Evolutionary conservation across 2,329 filamentous ascomycete genomes (phyloP).

Genomic region (Rhynchosporium graminicola): DNA sequence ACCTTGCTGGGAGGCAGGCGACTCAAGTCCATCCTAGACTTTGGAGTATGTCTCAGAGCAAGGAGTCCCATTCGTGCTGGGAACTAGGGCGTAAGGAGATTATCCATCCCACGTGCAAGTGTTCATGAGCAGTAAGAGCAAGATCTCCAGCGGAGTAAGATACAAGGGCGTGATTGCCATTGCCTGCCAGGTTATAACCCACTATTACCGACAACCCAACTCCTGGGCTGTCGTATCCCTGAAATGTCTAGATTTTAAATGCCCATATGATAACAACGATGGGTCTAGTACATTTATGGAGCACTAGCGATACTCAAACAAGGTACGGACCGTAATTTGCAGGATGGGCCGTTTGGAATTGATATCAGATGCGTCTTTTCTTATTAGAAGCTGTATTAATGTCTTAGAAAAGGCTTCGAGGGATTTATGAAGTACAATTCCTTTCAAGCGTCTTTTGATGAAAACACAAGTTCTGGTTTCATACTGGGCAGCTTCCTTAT

Average conservation of each 20-base stretch:
- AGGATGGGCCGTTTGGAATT: constrained; percentile 6
- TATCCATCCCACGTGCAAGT: constrained; percentile 16
- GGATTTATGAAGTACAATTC: background rate
- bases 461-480: background rate
- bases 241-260: constrained; percentile 10
- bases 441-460: background rate
- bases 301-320: constrained; percentile 1
- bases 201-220: constrained; percentile 8
- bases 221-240: constrained; percentile 6
- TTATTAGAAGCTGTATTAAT: background rate
- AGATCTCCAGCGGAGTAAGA: constrained; percentile 10
- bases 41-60: background rate
- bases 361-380: background rate
- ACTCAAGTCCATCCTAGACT: background rate
- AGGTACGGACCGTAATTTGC: constrained; percentile 15
- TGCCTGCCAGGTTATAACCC: background rate
- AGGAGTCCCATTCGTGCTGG: background rate
- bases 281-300: constrained; percentile 2
- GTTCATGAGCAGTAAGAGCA: background rate
- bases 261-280: background rate
- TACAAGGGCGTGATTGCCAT: constrained; percentile 21
- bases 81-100: constrained; percentile 14
- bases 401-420: background rate
- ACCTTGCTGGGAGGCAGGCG: background rate
- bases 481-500: background rate